Evolutionary conservation across 1,284 basidiomycete species (phyloP), one percentile per base, ranked within the genome.

Genomic region (Cutaneotrichosporon sp.): DNA sequence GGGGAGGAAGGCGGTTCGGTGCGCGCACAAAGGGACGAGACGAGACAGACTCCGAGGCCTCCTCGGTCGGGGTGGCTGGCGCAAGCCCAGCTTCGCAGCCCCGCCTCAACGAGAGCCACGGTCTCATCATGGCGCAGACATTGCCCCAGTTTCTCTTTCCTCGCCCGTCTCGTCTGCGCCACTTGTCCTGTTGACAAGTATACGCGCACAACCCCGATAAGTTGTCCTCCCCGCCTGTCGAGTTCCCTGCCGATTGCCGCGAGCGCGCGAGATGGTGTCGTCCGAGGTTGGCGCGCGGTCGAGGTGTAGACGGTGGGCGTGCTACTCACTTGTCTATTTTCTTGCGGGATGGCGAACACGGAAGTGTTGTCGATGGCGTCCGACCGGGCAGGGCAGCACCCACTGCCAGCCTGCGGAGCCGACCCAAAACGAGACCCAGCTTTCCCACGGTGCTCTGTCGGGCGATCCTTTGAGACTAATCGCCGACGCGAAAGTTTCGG

Each of bases 111-210:
- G 63, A 67, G 63, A 51, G 60, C 61, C 50, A 42, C 53, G 52
- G 61, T 57, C 56, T 65, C 63, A 67, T 67, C 63, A 63, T 57
- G 63, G 69, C 63, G 69, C 75, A 72, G 75, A 76, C 76, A 76
- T 76, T 78, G 75, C 75, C 76, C 76, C 76, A 70, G 68, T 74
- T 60, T 74, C 56, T 76, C 76, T 72, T 67, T 76, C 75, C 75
- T 78, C 56, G 76, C 65, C 65, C 62, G 56, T 31, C 69, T 60
- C 30, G 22, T 50, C 26, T 50, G 49, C 49, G 49, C 49, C 22
- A n/a, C 47, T 10, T 34, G 26, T 53, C 30, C 31, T 13, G 10
- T 18, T 18, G 51, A 32, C 30, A 63, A 73, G 2, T 38, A n/a
- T 11, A 26, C 36, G 36, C 21, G 21, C 21, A 36, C 34, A 36